Conservation (phyloP, 352 stramenopile species). For the Discostella stelligera region DNA sequence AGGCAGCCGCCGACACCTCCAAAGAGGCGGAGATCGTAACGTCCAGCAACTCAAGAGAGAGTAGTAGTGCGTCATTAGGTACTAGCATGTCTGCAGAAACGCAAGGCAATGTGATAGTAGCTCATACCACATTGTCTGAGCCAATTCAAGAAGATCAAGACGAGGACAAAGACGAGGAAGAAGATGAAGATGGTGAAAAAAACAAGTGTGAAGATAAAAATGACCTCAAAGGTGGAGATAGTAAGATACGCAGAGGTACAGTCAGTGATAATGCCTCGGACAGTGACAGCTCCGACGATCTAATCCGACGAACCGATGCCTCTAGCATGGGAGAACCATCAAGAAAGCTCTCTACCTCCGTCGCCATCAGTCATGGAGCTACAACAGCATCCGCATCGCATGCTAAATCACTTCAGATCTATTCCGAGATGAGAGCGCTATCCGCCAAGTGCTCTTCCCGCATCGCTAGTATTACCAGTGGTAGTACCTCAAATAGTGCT, state of each 20-base stretch:
- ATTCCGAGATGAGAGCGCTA: conserved; percentile 75
- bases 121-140: conserved; percentile 46
- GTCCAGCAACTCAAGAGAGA: conserved; percentile 17
- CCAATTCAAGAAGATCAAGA: conserved; percentile 72
- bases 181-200: conserved; percentile 31
- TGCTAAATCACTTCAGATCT: conserved; percentile 77
- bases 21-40: conserved; percentile 37
- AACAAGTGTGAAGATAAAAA: conserved; percentile 4
- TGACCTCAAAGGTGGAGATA: conserved; percentile 2
- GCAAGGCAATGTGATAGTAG: conserved; percentile 31
- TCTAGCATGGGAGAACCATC: conserved; percentile 24
- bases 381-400: conserved; percentile 31
- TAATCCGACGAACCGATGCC: conserved; percentile 14
- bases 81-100: conserved; percentile 26
- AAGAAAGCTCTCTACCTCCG: background rate
- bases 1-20: conserved; percentile 69
- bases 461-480: conserved; percentile 70
- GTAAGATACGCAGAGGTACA: background rate
- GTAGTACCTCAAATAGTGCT: conserved; percentile 41
- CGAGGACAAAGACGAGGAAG: conserved; percentile 70
- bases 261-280: conserved; percentile 8
- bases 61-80: conserved; percentile 17
- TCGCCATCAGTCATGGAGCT: background rate
- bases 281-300: conserved; percentile 10
- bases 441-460: conserved; percentile 68